Conservation (phyloP, 2,329 filamentous ascomycete species). For the Apiospora kogelbergensis region DNA sequence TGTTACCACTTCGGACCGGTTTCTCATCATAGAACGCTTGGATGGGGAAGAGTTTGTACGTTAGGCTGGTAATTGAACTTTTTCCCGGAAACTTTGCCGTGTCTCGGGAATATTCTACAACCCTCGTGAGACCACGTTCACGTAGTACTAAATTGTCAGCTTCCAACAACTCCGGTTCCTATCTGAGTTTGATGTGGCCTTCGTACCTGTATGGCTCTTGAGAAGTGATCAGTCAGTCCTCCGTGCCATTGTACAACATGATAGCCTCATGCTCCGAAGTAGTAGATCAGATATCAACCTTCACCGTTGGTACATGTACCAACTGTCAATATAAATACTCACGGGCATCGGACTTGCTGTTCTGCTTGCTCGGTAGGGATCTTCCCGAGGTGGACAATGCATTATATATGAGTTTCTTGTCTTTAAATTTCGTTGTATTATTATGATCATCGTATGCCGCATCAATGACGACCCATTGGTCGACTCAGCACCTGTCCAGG, state of each 20-base stretch:
- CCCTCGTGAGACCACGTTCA: neutral
- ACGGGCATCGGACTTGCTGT: neutral
- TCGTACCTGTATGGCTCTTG: neutral
- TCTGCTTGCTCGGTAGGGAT: neutral
- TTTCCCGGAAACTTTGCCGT: neutral
- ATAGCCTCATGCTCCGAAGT: neutral
- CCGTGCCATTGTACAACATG: neutral
- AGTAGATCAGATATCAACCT: neutral
- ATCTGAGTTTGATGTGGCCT: neutral
- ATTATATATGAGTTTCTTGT: neutral
- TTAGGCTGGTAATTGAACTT: slow-evolving; percentile 11
- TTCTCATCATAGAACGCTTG: slow-evolving; percentile 12
- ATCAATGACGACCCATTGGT: neutral
- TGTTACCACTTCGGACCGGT: slow-evolving; percentile 7
- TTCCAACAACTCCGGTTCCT: neutral
- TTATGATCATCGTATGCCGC: slow-evolving; percentile 4
- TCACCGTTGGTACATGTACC: too few species aligned
- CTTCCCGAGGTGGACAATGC: neutral
- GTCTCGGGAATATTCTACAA: neutral
- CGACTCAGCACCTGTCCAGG: neutral
- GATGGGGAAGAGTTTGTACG: slow-evolving; percentile 10
- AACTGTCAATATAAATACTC: neutral
- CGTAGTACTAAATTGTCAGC: neutral
- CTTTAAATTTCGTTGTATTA: neutral
- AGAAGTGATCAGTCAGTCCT: neutral